A percentile compares a stretch with the other conserved stretches of the same genome.
phyloP scores from a whole-genome alignment of 2,329 filamentous ascomycete genomes.

The Talaromyces sp. region DNA sequence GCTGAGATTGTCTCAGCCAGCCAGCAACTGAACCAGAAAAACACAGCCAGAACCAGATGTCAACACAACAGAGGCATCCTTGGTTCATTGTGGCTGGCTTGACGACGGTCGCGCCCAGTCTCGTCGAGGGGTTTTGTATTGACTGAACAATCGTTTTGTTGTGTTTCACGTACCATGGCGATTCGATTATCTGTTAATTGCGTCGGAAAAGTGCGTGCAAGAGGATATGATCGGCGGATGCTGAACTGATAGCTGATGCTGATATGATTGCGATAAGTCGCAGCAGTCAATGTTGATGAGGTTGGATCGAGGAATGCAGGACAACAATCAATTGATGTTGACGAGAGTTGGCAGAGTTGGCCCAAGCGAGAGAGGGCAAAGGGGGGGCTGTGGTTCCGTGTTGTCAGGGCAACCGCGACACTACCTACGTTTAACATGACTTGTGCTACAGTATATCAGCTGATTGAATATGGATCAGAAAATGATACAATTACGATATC shows the following conservation, averaged over 20 bases:
- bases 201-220: neutral
- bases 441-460: too few species aligned
- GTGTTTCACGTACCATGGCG: too few species aligned
- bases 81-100: too few species aligned
- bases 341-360: neutral
- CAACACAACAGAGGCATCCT: neutral
- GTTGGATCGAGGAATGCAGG: neutral
- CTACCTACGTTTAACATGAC: too few species aligned
- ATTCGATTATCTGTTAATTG: neutral
- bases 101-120: too few species aligned
- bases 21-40: neutral
- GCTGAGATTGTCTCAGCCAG: neutral
- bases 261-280: too few species aligned
- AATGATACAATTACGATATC: too few species aligned
- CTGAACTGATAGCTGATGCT: neutral
- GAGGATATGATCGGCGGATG: neutral
- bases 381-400: neutral
- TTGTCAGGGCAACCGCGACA: neutral
- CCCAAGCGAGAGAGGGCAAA: neutral
- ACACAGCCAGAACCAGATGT: neutral
- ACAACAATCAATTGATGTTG: neutral
- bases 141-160: too few species aligned
- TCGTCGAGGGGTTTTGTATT: too few species aligned
- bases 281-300: neutral
- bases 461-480: too few species aligned